Evolutionary conservation across 129 eudicot species (phyloP), one percentile per base, ranked within the genome.

Genomic region (Ambrosia artemisiifolia): DNA sequence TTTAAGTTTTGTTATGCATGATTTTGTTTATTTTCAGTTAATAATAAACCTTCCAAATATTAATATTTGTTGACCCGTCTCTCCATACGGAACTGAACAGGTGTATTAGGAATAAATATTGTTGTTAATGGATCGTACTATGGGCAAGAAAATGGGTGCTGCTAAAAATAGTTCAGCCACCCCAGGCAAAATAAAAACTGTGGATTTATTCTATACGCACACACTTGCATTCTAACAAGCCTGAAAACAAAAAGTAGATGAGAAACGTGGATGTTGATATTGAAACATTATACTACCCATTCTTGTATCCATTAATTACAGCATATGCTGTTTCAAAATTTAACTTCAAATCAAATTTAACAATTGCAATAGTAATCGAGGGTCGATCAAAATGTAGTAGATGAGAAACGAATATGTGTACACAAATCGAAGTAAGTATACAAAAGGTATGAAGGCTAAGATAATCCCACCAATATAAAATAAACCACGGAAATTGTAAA

Each of bases 401-500:
- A 36, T 36, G 28, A 63, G 68, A 63, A n/a, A 63, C 7, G 49
- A 63, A 34, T 16, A n/a, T 7, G 3, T 63, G 68, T n/a, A 36
- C 68, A 36, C 30, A n/a, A 7, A 36, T n/a, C 13, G 49, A 36
- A 63, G 5, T 16, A 63, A 63, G 48, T 36, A 63, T 38, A 63
- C 32, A 2, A 63, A n/a, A 63, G 3, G 20, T 14, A 62, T 3
- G 19, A 62, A 34, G 2, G 67, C 49, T 49, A 63, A 36, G 14
- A 36, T 33, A 8, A 63, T 6, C 32, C 47, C 48, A 3, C 49
- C 30, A 17, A 63, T 16, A 14, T n/a, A 5, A 63, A n/a, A 63
- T 36, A 63, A 63, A 63, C 68, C 68, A 0, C 68, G 49, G 6
- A 63, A 63, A 81, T 38, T 63, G 6, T 43, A 20, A 46, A 61